phyloP scores from a whole-genome alignment of 2,329 filamentous ascomycete genomes.

The Mycocentrospora acerina region DNA sequence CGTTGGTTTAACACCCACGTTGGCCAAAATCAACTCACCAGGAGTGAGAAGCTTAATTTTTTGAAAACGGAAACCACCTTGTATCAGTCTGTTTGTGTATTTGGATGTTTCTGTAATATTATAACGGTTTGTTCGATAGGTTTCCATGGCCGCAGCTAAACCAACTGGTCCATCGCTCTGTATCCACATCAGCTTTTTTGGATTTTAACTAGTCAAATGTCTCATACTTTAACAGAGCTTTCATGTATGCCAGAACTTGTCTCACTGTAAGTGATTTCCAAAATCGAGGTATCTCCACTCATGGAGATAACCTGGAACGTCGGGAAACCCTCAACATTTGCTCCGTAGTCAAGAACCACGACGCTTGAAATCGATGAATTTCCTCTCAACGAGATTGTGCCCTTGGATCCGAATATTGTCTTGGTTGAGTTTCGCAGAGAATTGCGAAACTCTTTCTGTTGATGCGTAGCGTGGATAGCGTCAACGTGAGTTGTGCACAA shows the following conservation, averaged over 20 bases:
- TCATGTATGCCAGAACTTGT: too few relatives aligned
- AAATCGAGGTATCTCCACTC: constrained; percentile 10
- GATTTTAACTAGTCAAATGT: too few relatives aligned
- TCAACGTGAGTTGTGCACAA: too few relatives aligned
- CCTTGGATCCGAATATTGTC: background rate
- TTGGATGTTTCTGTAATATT: constrained; percentile 27
- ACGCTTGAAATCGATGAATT: background rate
- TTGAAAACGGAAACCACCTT: constrained; percentile 43
- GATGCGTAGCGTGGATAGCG: too few relatives aligned
- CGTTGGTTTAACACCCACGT: constrained; percentile 30
- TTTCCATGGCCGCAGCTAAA: constrained; percentile 43
- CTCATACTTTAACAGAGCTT: too few relatives aligned
- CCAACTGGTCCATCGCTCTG: constrained; percentile 37
- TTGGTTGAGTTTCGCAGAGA: too few relatives aligned
- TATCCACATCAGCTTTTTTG: too few relatives aligned
- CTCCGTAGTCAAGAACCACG: constrained; percentile 13
- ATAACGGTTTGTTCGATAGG: constrained; percentile 40
- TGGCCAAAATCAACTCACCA: constrained; percentile 26
- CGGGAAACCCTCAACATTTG: constrained; percentile 15
- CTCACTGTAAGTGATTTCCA: constrained; percentile 6
- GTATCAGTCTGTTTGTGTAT: constrained; percentile 40
- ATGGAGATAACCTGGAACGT: constrained; percentile 15
- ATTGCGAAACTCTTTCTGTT: too few relatives aligned
- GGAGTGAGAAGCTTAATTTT: constrained; percentile 39
- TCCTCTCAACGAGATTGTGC: constrained; percentile 1